These are phyloP conservation scores for Drosera capensis DNA, from an alignment of 148 eudicot genomes.

Conservation along the genomic window DNA sequence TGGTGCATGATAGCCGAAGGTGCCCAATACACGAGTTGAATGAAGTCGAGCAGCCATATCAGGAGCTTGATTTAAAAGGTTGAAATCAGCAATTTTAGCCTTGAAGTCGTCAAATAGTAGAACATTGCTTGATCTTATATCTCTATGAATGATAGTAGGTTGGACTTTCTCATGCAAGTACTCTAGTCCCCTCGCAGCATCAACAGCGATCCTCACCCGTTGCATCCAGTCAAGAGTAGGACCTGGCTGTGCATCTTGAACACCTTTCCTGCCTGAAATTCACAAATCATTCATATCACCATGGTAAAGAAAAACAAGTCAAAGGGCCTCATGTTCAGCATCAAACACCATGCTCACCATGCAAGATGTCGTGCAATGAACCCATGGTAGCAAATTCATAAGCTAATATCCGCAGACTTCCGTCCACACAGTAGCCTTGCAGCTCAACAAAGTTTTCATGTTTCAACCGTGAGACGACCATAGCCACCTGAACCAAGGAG, in stretches of 20 bases:
- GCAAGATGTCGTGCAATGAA: constrained; percentile 51
- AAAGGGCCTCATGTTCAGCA: not conserved
- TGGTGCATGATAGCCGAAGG: constrained; percentile 17
- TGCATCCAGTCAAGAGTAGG: constrained; percentile 10
- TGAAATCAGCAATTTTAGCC: constrained; percentile 13
- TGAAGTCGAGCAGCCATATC: constrained; percentile 17
- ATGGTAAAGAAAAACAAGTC: not conserved
- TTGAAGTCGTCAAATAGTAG: constrained; percentile 11
- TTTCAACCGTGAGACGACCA: constrained; percentile 36
- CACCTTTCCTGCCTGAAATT: constrained; percentile 9
- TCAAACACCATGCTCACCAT: constrained; percentile 19
- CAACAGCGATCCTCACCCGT: constrained; percentile 13
- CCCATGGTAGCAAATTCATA: constrained; percentile 67
- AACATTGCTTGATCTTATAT: constrained; percentile 15
- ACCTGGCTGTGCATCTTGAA: constrained; percentile 14
- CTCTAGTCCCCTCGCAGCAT: constrained; percentile 15
- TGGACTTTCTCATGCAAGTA: constrained; percentile 14
- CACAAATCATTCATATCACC: not conserved
- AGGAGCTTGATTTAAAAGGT: constrained; percentile 11
- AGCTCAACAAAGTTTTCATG: constrained; percentile 52
- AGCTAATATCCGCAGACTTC: constrained; percentile 42
- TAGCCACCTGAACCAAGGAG: constrained; percentile 25
- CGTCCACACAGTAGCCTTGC: constrained; percentile 54
- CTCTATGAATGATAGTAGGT: constrained; percentile 10
- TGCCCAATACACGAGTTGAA: constrained; percentile 14